phyloP scores from a whole-genome alignment of 305 asterid genomes.

The Solanum hybrid region DNA sequence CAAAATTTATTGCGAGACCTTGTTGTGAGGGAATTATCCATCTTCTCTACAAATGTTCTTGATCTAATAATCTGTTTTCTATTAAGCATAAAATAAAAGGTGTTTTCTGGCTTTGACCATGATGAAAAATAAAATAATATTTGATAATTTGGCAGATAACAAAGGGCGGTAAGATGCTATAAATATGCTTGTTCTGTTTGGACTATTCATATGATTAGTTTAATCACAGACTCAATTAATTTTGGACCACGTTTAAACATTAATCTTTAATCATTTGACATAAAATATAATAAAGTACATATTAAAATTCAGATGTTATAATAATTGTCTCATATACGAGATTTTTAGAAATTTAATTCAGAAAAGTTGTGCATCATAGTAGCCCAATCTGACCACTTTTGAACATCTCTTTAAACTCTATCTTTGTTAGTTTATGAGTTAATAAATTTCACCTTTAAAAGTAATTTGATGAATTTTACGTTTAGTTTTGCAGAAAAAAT shows the following conservation, averaged over 20 bases:
- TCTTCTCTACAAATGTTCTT: not conserved
- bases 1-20: conserved; percentile 41
- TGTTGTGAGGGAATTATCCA: conserved; percentile 19
- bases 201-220: not conserved
- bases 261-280: not conserved
- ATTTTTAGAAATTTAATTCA: not conserved
- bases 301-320: not conserved
- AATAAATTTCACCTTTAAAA: not conserved
- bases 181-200: not conserved
- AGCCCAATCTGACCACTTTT: not conserved
- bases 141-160: not conserved
- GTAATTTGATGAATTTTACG: not conserved
- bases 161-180: conserved; percentile 4
- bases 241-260: not conserved
- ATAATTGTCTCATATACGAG: not conserved
- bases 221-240: not conserved
- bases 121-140: not conserved
- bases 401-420: not conserved
- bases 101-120: not conserved
- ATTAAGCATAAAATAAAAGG: not conserved
- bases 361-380: not conserved
- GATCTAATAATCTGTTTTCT: not conserved
- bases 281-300: not conserved
- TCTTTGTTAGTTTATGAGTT: not conserved
- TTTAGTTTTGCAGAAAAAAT: not conserved